These are phyloP conservation scores for Sphagnum fallax DNA, from an alignment of 228 moss, liverwort and hornwort genomes.

Conservation along the genomic window DNA sequence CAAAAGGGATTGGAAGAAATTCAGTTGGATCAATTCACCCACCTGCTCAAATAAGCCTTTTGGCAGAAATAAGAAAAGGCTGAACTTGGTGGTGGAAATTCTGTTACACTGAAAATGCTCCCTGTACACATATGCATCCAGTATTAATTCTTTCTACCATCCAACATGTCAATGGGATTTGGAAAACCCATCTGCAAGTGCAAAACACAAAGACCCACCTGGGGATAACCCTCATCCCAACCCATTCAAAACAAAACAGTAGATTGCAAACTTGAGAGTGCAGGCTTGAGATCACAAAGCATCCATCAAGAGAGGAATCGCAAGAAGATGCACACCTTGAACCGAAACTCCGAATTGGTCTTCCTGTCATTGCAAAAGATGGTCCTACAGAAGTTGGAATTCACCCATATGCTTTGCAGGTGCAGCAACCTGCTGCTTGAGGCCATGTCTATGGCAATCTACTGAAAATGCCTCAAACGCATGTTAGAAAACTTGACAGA, in stretches of 20 bases:
- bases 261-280: background rate
- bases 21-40: background rate
- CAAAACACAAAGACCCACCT: background rate
- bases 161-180: background rate
- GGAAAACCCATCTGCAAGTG: background rate
- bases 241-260: background rate
- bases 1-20: background rate
- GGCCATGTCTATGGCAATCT: too few species aligned
- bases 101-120: conserved; percentile 57
- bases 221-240: background rate
- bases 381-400: conserved; percentile 23
- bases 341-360: conserved; percentile 46
- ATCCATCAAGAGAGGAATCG: background rate
- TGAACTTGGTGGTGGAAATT: conserved; percentile 88
- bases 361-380: conserved; percentile 66
- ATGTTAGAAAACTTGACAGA: too few species aligned
- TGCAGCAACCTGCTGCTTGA: too few species aligned
- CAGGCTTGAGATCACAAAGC: background rate
- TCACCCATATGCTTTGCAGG: too few species aligned
- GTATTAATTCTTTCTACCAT: background rate
- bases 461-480: too few species aligned
- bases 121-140: background rate
- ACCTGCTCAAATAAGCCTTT: conserved; percentile 96
- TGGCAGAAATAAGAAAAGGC: conserved; percentile 66
- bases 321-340: conserved; percentile 21